Evolutionary conservation across 768 basidiomycete genomes (phyloP).

Genomic region (Naganishia kalamii): DNA sequence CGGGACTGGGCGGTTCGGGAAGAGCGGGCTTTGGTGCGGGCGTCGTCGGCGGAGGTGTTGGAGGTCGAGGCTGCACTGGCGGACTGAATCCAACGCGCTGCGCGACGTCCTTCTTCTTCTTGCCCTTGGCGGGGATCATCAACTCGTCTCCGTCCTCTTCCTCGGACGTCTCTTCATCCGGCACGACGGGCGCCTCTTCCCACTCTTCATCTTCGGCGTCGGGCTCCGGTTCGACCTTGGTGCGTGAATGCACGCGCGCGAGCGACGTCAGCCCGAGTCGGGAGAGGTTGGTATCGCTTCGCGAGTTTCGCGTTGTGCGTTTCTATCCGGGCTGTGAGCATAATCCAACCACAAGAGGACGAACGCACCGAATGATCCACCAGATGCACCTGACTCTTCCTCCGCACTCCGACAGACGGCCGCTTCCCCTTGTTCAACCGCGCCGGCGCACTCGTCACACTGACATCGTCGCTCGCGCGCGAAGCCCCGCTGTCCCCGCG

Average conservation of each 20-base stretch:
- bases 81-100: not conserved
- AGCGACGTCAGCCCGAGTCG: not conserved
- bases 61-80: not conserved
- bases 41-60: not conserved
- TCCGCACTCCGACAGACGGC: not conserved
- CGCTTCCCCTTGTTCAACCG: not conserved
- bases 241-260: not conserved
- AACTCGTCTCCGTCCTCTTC: not conserved
- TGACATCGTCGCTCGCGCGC: not conserved
- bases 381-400: conserved; percentile 13
- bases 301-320: not conserved
- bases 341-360: not conserved
- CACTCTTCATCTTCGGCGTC: not conserved
- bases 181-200: not conserved
- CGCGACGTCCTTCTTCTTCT: not conserved
- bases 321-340: not conserved
- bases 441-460: not conserved
- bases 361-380: not conserved
- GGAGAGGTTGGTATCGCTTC: conserved; percentile 2
- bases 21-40: not conserved
- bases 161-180: not conserved
- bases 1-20: not conserved
- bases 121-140: not conserved
- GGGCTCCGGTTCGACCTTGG: not conserved
- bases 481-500: not conserved